These are phyloP conservation scores for Saturnispora saitoi DNA, from an alignment of 805 yeast species.

Conservation along the genomic window DNA sequence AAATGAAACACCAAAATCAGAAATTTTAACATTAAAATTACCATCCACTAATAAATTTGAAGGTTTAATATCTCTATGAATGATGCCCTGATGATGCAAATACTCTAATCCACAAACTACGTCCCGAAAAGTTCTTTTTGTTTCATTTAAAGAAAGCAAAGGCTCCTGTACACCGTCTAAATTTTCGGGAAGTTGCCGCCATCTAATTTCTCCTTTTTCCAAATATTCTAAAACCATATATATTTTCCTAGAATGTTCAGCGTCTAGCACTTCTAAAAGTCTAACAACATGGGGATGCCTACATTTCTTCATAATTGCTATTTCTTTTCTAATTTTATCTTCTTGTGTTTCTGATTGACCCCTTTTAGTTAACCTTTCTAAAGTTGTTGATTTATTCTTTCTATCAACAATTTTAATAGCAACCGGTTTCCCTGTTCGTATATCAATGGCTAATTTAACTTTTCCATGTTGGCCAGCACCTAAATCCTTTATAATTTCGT, in stretches of 20 bases:
- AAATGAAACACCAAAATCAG: slow-evolving; percentile 95
- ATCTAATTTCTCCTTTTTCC: slow-evolving; percentile 82
- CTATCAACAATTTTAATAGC: slow-evolving; percentile 92
- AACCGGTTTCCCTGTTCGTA: slow-evolving; percentile 54
- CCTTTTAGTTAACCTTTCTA: slow-evolving; percentile 33
- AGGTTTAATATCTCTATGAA: slow-evolving; percentile 94
- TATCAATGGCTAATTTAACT: slow-evolving; percentile 81
- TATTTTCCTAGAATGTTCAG: slow-evolving; percentile 70
- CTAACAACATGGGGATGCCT: slow-evolving; percentile 89
- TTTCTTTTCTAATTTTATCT: slow-evolving; percentile 73
- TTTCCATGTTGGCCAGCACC: slow-evolving; percentile 99
- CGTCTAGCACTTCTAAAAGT: slow-evolving; percentile 82
- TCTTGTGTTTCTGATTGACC: slow-evolving; percentile 38
- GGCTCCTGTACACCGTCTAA: slow-evolving; percentile 38
- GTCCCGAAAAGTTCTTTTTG: slow-evolving; percentile 70
- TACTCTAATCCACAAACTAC: slow-evolving; percentile 85
- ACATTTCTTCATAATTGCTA: slow-evolving; percentile 89
- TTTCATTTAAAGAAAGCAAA: slow-evolving; percentile 53
- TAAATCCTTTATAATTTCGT: slow-evolving; percentile 77
- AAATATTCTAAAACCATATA: slow-evolving; percentile 85
- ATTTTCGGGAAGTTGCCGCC: slow-evolving; percentile 45
- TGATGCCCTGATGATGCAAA: slow-evolving; percentile 80
- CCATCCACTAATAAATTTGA: slow-evolving; percentile 72
- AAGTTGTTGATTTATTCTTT: slow-evolving; percentile 36
- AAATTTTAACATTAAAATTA: slow-evolving; percentile 73